A percentile compares a stretch with the other conserved stretches of the same genome.
Evolutionary conservation across 2,329 filamentous ascomycete genomes (phyloP).

Genomic region (Paecilomyces sp.): DNA sequence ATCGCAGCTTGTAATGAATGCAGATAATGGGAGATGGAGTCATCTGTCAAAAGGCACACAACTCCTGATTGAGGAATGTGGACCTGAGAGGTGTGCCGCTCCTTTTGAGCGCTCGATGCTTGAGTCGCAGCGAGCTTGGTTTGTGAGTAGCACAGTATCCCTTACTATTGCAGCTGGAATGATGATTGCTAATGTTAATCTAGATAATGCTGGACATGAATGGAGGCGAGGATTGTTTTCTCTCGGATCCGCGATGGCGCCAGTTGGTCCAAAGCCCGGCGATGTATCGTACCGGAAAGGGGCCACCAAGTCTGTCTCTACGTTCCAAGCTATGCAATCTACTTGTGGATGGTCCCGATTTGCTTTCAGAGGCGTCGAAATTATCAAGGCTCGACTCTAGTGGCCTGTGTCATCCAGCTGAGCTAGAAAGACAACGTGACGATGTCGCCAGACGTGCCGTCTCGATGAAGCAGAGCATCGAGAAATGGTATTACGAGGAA

Average conservation of each 20-base stretch:
- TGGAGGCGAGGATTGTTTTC: conserved; percentile 5
- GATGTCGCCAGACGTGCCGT: neutral
- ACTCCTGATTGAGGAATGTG: conserved; percentile 7
- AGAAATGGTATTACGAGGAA: neutral
- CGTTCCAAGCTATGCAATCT: conserved; percentile 8
- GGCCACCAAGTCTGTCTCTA: conserved; percentile 3
- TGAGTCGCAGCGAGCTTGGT: conserved; percentile 11
- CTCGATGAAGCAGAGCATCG: neutral
- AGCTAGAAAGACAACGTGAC: neutral
- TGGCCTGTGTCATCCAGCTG: neutral
- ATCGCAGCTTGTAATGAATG: conserved; percentile 5
- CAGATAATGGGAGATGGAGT: conserved; percentile 7
- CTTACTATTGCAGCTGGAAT: neutral
- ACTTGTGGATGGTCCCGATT: conserved; percentile 7
- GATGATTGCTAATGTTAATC: neutral
- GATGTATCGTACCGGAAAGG: neutral
- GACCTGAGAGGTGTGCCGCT: conserved; percentile 1
- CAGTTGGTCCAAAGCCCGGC: neutral
- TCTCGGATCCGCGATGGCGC: conserved; percentile 7
- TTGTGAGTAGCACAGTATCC: neutral
- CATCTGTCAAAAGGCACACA: conserved; percentile 7
- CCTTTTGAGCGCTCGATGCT: conserved; percentile 10
- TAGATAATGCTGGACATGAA: conserved; percentile 4
- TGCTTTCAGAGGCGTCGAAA: conserved; percentile 4
- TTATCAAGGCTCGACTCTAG: neutral